Evolutionary conservation across 768 basidiomycete genomes (phyloP), one percentile per base, ranked within the genome.

Genomic region (Phylloporus rhodoxanthus): DNA sequence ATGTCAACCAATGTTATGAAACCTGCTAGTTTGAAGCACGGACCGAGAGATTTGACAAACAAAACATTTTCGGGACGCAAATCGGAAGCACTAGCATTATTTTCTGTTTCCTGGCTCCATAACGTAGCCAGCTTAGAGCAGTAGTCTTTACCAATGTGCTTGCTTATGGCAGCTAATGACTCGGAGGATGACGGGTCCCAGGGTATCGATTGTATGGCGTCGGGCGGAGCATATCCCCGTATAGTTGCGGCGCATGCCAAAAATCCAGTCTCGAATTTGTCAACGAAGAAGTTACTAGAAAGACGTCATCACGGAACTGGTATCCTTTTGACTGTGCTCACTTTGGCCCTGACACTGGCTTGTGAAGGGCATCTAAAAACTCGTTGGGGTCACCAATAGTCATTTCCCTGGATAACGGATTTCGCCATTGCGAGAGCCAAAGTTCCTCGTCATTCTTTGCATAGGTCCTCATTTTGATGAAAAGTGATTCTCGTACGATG

Each of bases 31-130:
- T 57, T 21, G 28, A 42, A 58, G 67, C 59, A 54, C 52, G 30
- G 8, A 79, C 78, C 75, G 4, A 79, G 62, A 6, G 75, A 71
- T 57, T 78, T 80, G 50, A 78, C 68, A 56, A 75, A 76, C 7
- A 63, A 47, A 28, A 75, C 67, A 50, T 79, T 75, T 46, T 79
- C 78, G 5, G 72, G 61, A 47, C 87, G 75, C 34, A 88, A 58
- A 44, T 87, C 84, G 6, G 81, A 70, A 39, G 67, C 66, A 10
- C 72, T 68, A 23, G 74, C 63, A 43, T 68, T 75, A 64, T 77
- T 80, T 48, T 74, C 77, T 21, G 87, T 86, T 67, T 95, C 92
- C 68, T 94, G 90, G 26, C 83, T 75, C 82, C 89, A 92, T 9
- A 89, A 73, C 10, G 69, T 63, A 20, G 78, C 72, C 15, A 93